phyloP scores from a whole-genome alignment of 2,329 filamentous ascomycete species.

The Penicillium freii region DNA sequence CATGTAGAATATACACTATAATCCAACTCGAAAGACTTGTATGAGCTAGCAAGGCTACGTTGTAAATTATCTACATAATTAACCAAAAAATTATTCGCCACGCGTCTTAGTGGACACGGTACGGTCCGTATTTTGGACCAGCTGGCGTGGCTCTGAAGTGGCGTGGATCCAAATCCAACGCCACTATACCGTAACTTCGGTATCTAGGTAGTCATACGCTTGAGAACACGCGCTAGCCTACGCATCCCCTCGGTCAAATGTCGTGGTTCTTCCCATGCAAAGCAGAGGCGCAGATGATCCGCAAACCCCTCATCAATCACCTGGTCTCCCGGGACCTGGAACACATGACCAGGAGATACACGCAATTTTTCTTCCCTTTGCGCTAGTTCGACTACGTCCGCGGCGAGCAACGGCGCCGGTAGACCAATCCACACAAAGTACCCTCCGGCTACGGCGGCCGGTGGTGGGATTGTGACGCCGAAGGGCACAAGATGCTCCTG shows the following conservation, averaged over 20 bases:
- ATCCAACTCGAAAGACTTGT: neutral
- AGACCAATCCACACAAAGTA: conserved; percentile 83
- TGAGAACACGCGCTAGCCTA: conserved; percentile 52
- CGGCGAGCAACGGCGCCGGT: conserved; percentile 53
- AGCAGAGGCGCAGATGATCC: conserved; percentile 64
- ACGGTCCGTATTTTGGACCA: neutral
- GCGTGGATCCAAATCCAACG: neutral
- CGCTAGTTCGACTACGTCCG: conserved; percentile 57
- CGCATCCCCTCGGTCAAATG: conserved; percentile 65
- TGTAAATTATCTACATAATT: neutral
- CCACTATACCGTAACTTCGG: neutral
- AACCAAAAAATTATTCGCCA: conserved; percentile 4
- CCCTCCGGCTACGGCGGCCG: conserved; percentile 62
- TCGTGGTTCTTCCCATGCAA: conserved; percentile 68
- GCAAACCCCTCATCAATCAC: conserved; percentile 56
- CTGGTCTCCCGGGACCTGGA: conserved; percentile 63
- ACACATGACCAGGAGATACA: conserved; percentile 67
- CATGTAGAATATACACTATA: neutral
- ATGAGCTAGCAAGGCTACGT: neutral
- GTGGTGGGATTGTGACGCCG: conserved; percentile 49
- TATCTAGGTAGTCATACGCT: conserved; percentile 1
- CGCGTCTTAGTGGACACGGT: conserved; percentile 15
- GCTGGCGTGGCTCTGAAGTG: neutral
- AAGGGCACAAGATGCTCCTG: conserved; percentile 60
- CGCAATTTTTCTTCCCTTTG: conserved; percentile 63